These are phyloP conservation scores for Venturia carpophila DNA, from an alignment of 2,329 filamentous ascomycete species.

Conservation along the genomic window DNA sequence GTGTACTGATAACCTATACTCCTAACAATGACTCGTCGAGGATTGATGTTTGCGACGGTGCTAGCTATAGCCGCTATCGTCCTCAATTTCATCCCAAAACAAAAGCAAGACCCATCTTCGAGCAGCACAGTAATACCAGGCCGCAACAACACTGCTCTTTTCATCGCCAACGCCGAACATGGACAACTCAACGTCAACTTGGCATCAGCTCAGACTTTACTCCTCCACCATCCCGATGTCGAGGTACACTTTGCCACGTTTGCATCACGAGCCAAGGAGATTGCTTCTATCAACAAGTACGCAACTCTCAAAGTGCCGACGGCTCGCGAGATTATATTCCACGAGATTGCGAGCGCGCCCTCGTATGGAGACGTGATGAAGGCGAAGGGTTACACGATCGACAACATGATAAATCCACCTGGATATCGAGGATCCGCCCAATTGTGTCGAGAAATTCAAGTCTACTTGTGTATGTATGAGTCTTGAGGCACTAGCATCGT, in stretches of 20 bases:
- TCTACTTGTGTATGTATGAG: not conserved
- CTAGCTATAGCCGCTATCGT: not conserved
- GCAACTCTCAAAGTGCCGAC: not conserved
- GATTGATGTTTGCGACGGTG: not conserved
- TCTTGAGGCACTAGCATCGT: not conserved
- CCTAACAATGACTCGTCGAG: not conserved
- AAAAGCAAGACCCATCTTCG: not conserved
- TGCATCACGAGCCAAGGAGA: not conserved
- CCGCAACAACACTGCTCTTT: constrained; percentile 12
- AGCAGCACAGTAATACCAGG: not conserved
- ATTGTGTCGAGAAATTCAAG: not conserved
- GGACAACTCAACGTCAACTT: constrained; percentile 13
- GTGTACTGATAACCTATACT: not conserved
- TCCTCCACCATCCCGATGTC: constrained; percentile 11
- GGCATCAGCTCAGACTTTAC: constrained; percentile 7
- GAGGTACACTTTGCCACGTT: constrained; percentile 15
- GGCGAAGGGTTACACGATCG: not conserved
- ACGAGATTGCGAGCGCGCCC: not conserved
- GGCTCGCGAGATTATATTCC: constrained; percentile 6
- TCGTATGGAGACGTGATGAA: not conserved
- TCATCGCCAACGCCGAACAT: constrained; percentile 14
- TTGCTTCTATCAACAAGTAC: not conserved
- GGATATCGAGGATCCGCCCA: not conserved
- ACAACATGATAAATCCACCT: not conserved
- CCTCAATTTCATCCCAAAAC: not conserved